These are phyloP conservation scores for Anthoceros angustus DNA, from an alignment of 225 moss, liverwort and hornwort species.

Conservation along the genomic window DNA sequence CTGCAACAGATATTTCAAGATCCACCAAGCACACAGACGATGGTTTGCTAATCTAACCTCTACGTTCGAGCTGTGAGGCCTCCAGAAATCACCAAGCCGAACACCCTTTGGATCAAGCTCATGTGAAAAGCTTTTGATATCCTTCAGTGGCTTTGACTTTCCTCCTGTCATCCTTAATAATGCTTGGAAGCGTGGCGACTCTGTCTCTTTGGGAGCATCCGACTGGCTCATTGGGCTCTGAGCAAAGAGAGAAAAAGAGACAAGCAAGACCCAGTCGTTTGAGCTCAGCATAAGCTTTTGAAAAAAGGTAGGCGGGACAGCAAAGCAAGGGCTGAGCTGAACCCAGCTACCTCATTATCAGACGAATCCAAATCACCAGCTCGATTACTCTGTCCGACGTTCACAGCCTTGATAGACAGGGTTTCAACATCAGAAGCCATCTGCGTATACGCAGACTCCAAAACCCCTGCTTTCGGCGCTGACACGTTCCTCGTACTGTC, in stretches of 20 bases:
- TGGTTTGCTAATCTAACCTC: constrained; percentile 34
- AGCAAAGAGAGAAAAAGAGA: not conserved
- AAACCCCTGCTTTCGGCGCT: not conserved
- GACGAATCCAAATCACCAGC: not conserved
- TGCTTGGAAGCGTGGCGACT: not conserved
- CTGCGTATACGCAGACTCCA: not conserved
- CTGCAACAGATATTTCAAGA: not conserved
- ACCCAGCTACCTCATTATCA: not conserved
- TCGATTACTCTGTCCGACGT: not conserved
- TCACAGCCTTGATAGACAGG: not conserved
- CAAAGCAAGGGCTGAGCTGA: not conserved
- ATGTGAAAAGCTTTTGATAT: constrained; percentile 96
- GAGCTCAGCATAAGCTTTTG: not conserved
- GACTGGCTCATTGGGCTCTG: constrained; percentile 3
- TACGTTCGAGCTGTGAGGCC: constrained; percentile 76
- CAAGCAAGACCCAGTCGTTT: not conserved
- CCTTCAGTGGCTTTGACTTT: constrained; percentile 63
- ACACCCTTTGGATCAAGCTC: constrained; percentile 91
- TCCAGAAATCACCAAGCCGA: constrained; percentile 73
- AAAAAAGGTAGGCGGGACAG: not conserved
- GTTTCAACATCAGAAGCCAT: not conserved
- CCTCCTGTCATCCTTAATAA: constrained; percentile 43
- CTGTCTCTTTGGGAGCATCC: not conserved
- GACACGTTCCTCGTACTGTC: not conserved
- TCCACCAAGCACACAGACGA: not conserved